A percentile compares a stretch with the other conserved stretches of the same genome.
phyloP scores from a whole-genome alignment of 2,329 filamentous ascomycete genomes.

The Penicillium italicum region DNA sequence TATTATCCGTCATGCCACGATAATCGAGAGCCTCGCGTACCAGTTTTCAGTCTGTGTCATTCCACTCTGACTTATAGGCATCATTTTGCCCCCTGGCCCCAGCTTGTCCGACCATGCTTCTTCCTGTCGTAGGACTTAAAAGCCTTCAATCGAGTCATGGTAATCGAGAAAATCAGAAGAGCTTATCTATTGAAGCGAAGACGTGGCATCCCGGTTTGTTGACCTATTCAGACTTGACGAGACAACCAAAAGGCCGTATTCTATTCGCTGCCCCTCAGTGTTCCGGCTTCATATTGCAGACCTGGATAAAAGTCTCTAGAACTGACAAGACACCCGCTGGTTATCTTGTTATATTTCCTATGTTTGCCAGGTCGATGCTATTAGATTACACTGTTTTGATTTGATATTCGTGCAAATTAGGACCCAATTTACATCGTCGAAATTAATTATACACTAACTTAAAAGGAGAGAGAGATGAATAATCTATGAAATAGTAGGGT shows the following conservation, averaged over 20 bases:
- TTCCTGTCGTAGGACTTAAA: not conserved
- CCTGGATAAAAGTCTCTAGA: not conserved
- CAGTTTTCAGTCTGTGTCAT: not conserved
- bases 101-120: not conserved
- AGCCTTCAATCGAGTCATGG: not conserved
- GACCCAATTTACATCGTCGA: not conserved
- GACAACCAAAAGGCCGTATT: slow-evolving; percentile 12
- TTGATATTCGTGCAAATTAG: not conserved
- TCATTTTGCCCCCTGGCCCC: not conserved
- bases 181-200: slow-evolving; percentile 2
- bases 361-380: not conserved
- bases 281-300: not conserved
- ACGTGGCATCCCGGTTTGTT: not conserved
- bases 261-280: not conserved
- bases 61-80: not conserved
- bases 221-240: slow-evolving; percentile 8
- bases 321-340: not conserved
- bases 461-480: no score
- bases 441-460: not conserved
- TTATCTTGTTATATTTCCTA: not conserved
- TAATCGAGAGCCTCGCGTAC: not conserved
- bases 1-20: not conserved
- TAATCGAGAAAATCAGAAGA: not conserved
- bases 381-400: not conserved
- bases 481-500: no score